A percentile compares a stretch with the other conserved stretches of the same genome.
phyloP scores from a whole-genome alignment of 805 yeast species.

The Suhomyces sp. region DNA sequence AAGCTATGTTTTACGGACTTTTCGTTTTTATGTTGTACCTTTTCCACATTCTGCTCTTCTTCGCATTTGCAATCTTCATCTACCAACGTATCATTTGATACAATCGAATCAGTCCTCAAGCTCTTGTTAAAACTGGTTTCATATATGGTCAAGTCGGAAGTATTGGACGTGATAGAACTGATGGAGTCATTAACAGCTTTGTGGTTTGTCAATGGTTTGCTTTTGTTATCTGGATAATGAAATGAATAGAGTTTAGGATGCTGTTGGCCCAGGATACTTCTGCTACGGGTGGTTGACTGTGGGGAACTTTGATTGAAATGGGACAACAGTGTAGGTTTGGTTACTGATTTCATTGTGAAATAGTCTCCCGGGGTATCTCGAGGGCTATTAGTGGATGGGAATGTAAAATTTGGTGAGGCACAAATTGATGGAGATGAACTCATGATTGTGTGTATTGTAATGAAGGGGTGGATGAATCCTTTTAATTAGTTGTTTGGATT shows the following conservation, averaged over 20 bases:
- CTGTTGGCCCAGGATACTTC: background rate
- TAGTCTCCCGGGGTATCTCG: constrained; percentile 12
- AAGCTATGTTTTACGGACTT: constrained; percentile 12
- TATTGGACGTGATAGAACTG: constrained; percentile 28
- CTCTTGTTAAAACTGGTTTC: constrained; percentile 8
- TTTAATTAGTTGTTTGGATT: background rate
- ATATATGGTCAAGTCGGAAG: constrained; percentile 20
- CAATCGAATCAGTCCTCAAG: constrained; percentile 15
- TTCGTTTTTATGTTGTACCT: background rate
- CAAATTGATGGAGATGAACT: constrained; percentile 19
- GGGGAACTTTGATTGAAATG: background rate
- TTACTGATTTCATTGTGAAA: constrained; percentile 9
- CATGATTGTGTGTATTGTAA: constrained; percentile 3
- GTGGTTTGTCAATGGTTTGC: constrained; percentile 4
- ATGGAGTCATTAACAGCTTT: constrained; percentile 18
- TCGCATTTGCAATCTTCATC: constrained; percentile 14
- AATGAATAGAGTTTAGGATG: background rate
- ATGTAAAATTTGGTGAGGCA: constrained; percentile 21
- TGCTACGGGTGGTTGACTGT: background rate
- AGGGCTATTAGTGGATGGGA: constrained; percentile 13
- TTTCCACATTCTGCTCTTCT: background rate
- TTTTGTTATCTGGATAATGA: background rate
- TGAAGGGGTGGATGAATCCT: background rate
- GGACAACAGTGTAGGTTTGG: background rate
- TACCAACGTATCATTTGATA: constrained; percentile 33